Conservation (phyloP, 2,329 filamentous ascomycete species). For the Colletotrichum sp. region DNA sequence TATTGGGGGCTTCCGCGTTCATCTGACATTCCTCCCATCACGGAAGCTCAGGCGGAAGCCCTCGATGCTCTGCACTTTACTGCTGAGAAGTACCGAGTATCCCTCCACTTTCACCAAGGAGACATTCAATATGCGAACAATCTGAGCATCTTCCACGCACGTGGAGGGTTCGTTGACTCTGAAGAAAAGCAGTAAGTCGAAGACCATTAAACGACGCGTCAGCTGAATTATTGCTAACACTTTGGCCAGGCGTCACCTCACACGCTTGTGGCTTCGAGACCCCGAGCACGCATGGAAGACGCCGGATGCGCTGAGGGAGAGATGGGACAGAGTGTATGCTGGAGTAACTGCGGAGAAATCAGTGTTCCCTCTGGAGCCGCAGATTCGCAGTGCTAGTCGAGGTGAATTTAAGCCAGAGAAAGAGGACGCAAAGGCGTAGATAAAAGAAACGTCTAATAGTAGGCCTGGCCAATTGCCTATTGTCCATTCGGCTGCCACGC, state of each 20-base stretch:
- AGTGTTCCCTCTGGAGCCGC: slow-evolving; percentile 61
- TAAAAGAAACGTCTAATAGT: not conserved
- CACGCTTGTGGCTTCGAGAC: slow-evolving; percentile 56
- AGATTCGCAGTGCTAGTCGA: slow-evolving; percentile 28
- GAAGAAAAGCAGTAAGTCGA: slow-evolving; percentile 46
- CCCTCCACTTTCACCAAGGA: slow-evolving; percentile 52
- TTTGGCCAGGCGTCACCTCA: slow-evolving; percentile 47
- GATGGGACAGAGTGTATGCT: slow-evolving; percentile 60
- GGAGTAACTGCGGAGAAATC: slow-evolving; percentile 55
- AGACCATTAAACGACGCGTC: not conserved
- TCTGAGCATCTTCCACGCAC: slow-evolving; percentile 56
- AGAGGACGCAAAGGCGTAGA: not conserved
- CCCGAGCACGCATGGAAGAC: slow-evolving; percentile 54
- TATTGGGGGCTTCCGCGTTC: slow-evolving; percentile 60
- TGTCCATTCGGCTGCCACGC: not conserved
- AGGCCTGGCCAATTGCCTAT: not conserved
- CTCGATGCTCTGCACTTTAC: slow-evolving; percentile 56
- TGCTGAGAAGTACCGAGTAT: slow-evolving; percentile 48
- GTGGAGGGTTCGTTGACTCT: slow-evolving; percentile 53
- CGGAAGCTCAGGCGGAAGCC: slow-evolving; percentile 57
- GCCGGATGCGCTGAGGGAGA: slow-evolving; percentile 43
- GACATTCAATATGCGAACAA: slow-evolving; percentile 64
- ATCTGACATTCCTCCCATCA: slow-evolving; percentile 59
- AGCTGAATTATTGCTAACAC: not conserved
- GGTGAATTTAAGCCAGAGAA: slow-evolving; percentile 3